phyloP scores from a whole-genome alignment of 768 basidiomycete species.

The Trametes maxima region DNA sequence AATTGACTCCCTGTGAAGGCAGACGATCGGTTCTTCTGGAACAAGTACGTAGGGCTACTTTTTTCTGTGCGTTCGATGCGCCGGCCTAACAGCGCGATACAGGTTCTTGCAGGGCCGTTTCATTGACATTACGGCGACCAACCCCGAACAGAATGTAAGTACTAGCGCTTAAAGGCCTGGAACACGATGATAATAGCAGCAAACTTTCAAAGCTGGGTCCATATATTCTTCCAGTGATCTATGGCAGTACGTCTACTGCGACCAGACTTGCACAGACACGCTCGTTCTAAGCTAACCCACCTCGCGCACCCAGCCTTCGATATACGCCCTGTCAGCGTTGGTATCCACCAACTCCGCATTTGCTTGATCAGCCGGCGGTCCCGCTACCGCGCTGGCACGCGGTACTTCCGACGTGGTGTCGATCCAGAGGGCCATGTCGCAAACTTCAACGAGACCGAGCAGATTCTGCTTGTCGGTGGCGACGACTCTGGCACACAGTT shows the following conservation, averaged over 20 bases:
- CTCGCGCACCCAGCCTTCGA: constrained; percentile 69
- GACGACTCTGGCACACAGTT: constrained; percentile 54
- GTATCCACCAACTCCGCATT: constrained; percentile 78
- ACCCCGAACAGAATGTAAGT: constrained; percentile 68
- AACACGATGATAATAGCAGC: constrained; percentile 16
- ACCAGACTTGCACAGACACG: not conserved
- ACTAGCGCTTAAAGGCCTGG: not conserved
- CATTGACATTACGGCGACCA: constrained; percentile 53
- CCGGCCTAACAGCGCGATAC: constrained; percentile 11
- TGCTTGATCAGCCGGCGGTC: constrained; percentile 92
- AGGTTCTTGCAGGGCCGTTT: constrained; percentile 62
- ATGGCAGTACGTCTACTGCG: constrained; percentile 74
- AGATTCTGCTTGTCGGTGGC: constrained; percentile 79
- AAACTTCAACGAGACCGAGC: constrained; percentile 99
- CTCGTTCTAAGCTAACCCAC: not conserved
- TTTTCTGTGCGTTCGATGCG: not conserved
- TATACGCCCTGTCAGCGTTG: constrained; percentile 71
- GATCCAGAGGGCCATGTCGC: constrained; percentile 89
- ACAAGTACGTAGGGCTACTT: constrained; percentile 54
- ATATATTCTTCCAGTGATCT: constrained; percentile 91
- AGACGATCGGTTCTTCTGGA: constrained; percentile 99
- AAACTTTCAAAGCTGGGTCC: constrained; percentile 63
- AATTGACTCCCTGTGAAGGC: constrained; percentile 48
- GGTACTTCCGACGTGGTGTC: constrained; percentile 94
- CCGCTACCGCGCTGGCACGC: constrained; percentile 92